phyloP scores from a whole-genome alignment of 148 eudicot species.

The Dysphania ambrosioides region DNA sequence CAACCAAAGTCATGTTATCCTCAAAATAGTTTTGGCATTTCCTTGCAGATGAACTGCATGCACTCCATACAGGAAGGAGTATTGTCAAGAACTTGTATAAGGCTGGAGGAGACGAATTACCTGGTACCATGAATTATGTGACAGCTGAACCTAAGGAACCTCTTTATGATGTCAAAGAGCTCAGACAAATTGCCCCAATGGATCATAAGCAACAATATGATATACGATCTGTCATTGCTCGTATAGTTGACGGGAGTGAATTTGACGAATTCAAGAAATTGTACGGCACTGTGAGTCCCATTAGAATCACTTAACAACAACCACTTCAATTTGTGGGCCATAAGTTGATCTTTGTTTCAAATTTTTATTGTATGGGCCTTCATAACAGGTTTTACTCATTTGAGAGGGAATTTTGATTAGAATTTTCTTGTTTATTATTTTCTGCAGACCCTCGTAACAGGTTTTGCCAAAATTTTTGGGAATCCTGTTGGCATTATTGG shows the following conservation, averaged over 20 bases:
- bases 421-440: constrained; percentile 2
- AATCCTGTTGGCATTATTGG: constrained; percentile 95
- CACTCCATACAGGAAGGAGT: constrained; percentile 85
- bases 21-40: neutral
- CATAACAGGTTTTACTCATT: too few relatives aligned
- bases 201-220: constrained; percentile 94
- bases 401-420: neutral
- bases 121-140: constrained; percentile 25
- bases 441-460: constrained; percentile 91
- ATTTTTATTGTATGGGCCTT: too few relatives aligned
- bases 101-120: constrained; percentile 58
- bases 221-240: constrained; percentile 84
- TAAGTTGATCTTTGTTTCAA: constrained; percentile 9
- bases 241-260: constrained; percentile 93
- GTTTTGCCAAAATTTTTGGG: constrained; percentile 86
- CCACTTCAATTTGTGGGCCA: neutral
- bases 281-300: constrained; percentile 96
- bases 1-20: neutral
- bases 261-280: constrained; percentile 99
- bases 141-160: constrained; percentile 64
- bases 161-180: constrained; percentile 71
- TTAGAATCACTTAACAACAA: constrained; percentile 18
- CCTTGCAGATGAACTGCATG: constrained; percentile 92
- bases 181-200: constrained; percentile 83
- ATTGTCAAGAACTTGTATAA: constrained; percentile 77